Percentiles rank a stretch among this genome's conserved stretches.
Evolutionary conservation across 2,329 filamentous ascomycete genomes (phyloP).

Genomic region (Rhinocladiella mackenziei): DNA sequence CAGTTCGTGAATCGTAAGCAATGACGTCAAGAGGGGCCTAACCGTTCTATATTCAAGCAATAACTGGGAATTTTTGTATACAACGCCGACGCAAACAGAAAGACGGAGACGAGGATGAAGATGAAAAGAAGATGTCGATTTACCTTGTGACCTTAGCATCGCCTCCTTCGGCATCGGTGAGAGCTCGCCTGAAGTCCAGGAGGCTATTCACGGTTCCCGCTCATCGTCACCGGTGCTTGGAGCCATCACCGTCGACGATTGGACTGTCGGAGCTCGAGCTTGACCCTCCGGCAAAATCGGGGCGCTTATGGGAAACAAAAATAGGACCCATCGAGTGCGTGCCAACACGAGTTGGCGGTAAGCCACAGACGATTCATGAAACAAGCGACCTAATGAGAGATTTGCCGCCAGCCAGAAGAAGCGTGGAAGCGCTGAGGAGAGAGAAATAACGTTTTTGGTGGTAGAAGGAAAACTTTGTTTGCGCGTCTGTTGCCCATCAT

Average conservation of each 20-base stretch:
- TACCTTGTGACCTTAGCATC: conserved; percentile 17
- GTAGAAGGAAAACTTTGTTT: not conserved
- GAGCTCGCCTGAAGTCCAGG: conserved; percentile 2
- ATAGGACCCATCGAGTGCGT: conserved; percentile 3
- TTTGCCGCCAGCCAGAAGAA: conserved; percentile 17
- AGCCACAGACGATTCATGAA: conserved; percentile 13
- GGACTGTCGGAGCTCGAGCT: conserved; percentile 15
- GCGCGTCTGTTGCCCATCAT: too few species aligned
- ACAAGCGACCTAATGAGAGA: conserved; percentile 15
- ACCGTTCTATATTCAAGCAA: conserved; percentile 6
- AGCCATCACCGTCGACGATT: conserved; percentile 22
- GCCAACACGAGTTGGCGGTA: conserved; percentile 5
- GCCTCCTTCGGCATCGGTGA: conserved; percentile 15
- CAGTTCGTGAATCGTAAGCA: conserved; percentile 13
- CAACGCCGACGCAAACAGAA: conserved; percentile 1
- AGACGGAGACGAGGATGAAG: conserved; percentile 5
- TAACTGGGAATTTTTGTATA: too few species aligned
- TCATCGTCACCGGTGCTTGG: conserved; percentile 24
- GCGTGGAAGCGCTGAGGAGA: conserved; percentile 10
- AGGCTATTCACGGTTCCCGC: conserved; percentile 2
- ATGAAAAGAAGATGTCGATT: not conserved
- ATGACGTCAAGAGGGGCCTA: conserved; percentile 3
- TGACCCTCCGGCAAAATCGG: conserved; percentile 18
- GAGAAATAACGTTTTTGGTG: not conserved
- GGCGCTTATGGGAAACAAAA: conserved; percentile 24